Evolutionary conservation across 2,329 filamentous ascomycete species (phyloP), one percentile per base, ranked within the genome.

Genomic region (Coniochaeta pulveracea): DNA sequence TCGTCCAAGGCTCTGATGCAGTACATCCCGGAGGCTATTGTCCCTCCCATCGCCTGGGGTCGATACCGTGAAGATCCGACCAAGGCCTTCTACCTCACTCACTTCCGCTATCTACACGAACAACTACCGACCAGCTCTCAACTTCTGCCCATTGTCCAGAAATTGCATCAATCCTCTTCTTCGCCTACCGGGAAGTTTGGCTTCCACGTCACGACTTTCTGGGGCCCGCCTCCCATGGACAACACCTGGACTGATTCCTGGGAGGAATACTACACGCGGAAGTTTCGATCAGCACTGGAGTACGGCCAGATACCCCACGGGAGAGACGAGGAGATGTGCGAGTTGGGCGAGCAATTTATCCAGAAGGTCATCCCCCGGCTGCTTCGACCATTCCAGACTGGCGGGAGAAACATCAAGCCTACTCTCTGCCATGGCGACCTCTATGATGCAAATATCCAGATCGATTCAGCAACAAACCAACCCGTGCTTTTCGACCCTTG

Each of bases 121-220:
- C 30, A 25, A 17, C 19, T 25, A 6, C 30, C 30, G 4, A 24
- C 22, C 12, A 24, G 12, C 19, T 18, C 21, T 9, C 30, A 23
- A 15, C 30, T 33, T 17, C 19, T 33, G 11, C 25, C 30, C 4
- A 25, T 33, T 14, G 30, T 33, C 14, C 23, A 33, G 30, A 33
- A 25, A 22, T 19, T 33, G 7, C 30, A 33, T 11, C 30, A 33
- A 14, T 23, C 19, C 7, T 33, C 30, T 18, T 16, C 4, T 24
- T 33, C 30, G 8, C 30, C 30, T 3, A 33, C 30, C 10, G 30
- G 30, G 9, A 33, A 33, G 21, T 33, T 33, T 10, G 30, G 30
- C 9, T 33, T 33, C 21, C 30, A 33, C 21, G 30, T 33, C 15
- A 33, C 30, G 14, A 23, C 30, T n/a, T 33, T 33, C 30, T 33